Base-by-base conservation (phyloP, 306 rosid species). In the Fragaria vesca region DNA sequence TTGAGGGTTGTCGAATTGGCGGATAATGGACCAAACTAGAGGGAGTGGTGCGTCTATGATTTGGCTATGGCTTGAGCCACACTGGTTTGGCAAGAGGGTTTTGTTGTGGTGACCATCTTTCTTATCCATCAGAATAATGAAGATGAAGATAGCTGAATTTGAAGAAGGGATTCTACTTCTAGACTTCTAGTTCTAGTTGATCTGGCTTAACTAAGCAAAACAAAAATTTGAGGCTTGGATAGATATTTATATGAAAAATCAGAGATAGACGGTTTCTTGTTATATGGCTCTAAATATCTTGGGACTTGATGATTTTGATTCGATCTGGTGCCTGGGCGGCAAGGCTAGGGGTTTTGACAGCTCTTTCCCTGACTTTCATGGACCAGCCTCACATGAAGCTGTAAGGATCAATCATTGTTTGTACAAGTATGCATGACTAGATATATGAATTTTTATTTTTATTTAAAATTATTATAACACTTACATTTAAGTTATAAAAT, bases 1-100 rank as follows among this genome's bases (percentile, higher is more conserved):
- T 34, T 86, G 86, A 52, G 94, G 93, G 47, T 76, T 32, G 70
- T 86, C 91, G 69, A 93, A 93, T 21, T 85, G 88, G 67, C 91
- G 80, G 12, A 90, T 26, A 69, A 66, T 20, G 47, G 94, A 84
- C 97, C 93, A 89, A 0, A 90, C 94, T 12, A 78, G 26, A 10
- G 81, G 76, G 6, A 89, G 82, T 0, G 97, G 94, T 13, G 96
- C 92, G 16, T 86, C 82, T 26, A 89, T 82, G 79, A 63, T 48
- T 75, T 88, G 96, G 63, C 87, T 77, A 21, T 82, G 82, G 69
- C 66, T 69, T 0, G 92, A 86, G 57, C 90, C 79, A 67, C 51
- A 67, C 50, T 40, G 72, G 72, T 67, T 40, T 67, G 72, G 72
- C 50, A 67, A 42, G 9, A 67, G 4, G 9, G 72, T 7, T 20